Evolutionary conservation across 768 basidiomycete species (phyloP), one percentile per base, ranked within the genome.

Genomic region (Clitopilus hobsonii): DNA sequence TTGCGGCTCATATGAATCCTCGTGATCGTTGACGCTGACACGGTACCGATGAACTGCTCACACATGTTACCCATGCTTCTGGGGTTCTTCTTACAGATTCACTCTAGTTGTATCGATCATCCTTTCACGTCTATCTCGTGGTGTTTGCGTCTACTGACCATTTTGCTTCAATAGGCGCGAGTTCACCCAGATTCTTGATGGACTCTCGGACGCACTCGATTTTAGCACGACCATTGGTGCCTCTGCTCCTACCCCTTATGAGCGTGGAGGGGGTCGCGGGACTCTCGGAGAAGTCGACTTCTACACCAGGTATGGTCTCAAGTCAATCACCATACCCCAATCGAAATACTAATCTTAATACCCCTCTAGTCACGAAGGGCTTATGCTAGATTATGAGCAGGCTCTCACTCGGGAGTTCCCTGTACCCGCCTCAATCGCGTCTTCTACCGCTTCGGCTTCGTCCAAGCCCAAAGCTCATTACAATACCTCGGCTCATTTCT

Each of bases 311-410:
- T 85, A 56, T 27, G 76, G 30, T 16, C 60, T 18, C 52, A 14
- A 22, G 16, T 52, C 41, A 13, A 13, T 27, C 13, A n/a, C 20
- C 16, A 41, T 25, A 48, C 20, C 47, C 20, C 54, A 49, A 30
- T 30, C 38, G 38, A 32, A 29, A 25, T 20, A 20, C 27, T 23
- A 24, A 38, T n/a, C n/a, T n/a, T n/a, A n/a, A n/a, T n/a, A n/a
- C n/a, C 38, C 36, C 49, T 26, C 2, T 49, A 93, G 91, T 67
- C 95, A 97, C 64, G 94, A 97, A 72, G 96, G 95, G 20, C 75
- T 96, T 50, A 86, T 95, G 83, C 82, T 99, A 14, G 83, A 87
- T 57, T 98, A 92, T 65, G 97, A 99, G 69, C 82, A 94, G 67
- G 90, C 94, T 1, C 77, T 98, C 53, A 98, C 97, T 1, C 84